Base-by-base conservation (phyloP, 306 rosid genomes). In the Malus asiatica region DNA sequence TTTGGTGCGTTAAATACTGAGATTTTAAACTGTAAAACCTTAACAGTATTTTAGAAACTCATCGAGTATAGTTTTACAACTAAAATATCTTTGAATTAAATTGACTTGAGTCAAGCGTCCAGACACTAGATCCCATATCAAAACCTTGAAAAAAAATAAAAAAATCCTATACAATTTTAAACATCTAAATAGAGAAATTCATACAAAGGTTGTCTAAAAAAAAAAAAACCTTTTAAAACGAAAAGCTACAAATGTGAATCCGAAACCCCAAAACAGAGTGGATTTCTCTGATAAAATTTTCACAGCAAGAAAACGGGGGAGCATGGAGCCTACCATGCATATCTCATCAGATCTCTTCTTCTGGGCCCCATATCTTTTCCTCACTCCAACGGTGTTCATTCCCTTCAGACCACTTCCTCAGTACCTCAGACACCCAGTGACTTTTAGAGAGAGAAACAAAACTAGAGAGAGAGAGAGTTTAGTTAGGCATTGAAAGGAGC, bases 311-410 rank as follows among this genome's bases (percentile, higher is more conserved):
- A 74, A 86, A 89, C 71, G 42, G 70, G 78, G 14, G 69, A 42
- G 45, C 62, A 86, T 90, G 96, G 93, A 86, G 84, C 98, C 94
- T 74, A 82, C 91, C 61, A 64, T 74, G 86, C 87, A 77, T 79
- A 75, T 89, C 88, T 76, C 73, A 84, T 85, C 86, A 84, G 90
- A 91, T 88, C 91, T 87, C 42, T 87, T 80, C 78, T 79, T 48
- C 30, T 80, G 87, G 93, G 92, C 63, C 97, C 93, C 88, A 78
- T 73, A 30, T 25, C 0, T 75, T 46, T 80, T 44, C 76, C 74
- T 83, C 80, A 80, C 86, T 82, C 80, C 79, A 22, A 82, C 78
- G 71, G 75, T 83, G 92, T 86, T 81, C 87, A 83, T 79, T 76
- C 58, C 69, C 55, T 77, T 83, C 87, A 75, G 78, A 86, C 91